Conservation (phyloP, 768 basidiomycete genomes). For the Pleurotus giganteus region DNA sequence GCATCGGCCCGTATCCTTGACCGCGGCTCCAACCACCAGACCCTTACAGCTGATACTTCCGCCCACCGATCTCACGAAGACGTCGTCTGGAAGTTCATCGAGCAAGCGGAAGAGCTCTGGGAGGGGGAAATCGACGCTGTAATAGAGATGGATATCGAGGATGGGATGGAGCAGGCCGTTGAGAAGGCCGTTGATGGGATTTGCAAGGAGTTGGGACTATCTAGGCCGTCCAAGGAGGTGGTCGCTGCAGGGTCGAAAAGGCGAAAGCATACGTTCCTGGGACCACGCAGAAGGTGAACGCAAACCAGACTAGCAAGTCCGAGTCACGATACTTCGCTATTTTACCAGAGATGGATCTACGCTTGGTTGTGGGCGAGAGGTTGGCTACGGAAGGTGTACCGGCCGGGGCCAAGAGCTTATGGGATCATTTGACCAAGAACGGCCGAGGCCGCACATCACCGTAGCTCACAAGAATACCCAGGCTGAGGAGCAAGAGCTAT, state of each 20-base stretch:
- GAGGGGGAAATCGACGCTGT: slow-evolving; percentile 62
- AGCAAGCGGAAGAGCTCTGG: slow-evolving; percentile 56
- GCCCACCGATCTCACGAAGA: slow-evolving; percentile 62
- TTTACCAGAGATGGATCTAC: slow-evolving; percentile 69
- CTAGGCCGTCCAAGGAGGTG: slow-evolving; percentile 56
- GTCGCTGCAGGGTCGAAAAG: slow-evolving; percentile 58
- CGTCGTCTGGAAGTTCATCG: no score
- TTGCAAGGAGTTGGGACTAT: no score
- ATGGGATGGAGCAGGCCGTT: slow-evolving; percentile 53
- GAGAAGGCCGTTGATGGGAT: slow-evolving; percentile 57
- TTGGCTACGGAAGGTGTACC: slow-evolving; percentile 33
- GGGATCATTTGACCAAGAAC: slow-evolving; percentile 40
- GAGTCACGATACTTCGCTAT: slow-evolving; percentile 76
- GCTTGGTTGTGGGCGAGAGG: slow-evolving; percentile 38
- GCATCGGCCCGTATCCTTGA: slow-evolving; percentile 67
- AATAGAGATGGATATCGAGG: slow-evolving; percentile 65
- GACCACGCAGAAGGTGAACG: slow-evolving; percentile 27
- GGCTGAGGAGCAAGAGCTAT: no score
- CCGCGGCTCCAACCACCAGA: slow-evolving; percentile 87
- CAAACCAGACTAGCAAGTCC: slow-evolving; percentile 24
- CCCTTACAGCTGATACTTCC: slow-evolving; percentile 56
- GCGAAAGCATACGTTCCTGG: slow-evolving; percentile 38
- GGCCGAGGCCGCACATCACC: slow-evolving; percentile 80
- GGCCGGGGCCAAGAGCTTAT: slow-evolving; percentile 42
- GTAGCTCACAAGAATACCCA: slow-evolving; percentile 67